phyloP scores from a whole-genome alignment of 176 grass and related monocot species.

The Phoenix dactylifera region DNA sequence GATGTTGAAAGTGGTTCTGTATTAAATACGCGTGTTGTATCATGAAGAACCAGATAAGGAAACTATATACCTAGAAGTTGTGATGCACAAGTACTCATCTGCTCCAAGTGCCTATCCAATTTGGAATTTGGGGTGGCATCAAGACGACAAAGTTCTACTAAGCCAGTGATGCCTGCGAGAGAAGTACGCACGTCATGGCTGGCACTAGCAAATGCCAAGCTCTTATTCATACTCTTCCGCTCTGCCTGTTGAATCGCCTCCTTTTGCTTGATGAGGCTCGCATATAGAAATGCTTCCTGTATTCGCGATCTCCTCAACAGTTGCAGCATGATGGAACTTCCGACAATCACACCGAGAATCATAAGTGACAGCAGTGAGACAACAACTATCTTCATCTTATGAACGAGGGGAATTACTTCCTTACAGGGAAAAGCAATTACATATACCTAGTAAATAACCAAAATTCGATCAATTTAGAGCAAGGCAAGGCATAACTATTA shows the following conservation, averaged over 20 bases:
- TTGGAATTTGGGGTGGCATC: constrained; percentile 19
- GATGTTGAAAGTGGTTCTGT: too few relatives aligned
- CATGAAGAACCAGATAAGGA: too few relatives aligned
- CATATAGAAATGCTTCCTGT: constrained; percentile 27
- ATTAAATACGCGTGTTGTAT: too few relatives aligned
- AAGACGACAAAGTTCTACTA: constrained; percentile 29
- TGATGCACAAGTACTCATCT: constrained; percentile 34
- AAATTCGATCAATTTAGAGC: not conserved
- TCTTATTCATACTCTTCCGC: constrained; percentile 90
- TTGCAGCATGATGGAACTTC: not conserved
- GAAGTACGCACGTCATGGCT: constrained; percentile 67
- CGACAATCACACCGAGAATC: not conserved
- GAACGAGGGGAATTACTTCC: not conserved
- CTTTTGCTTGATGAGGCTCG: constrained; percentile 42
- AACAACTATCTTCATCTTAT: not conserved
- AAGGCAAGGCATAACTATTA: not conserved
- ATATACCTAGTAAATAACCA: not conserved
- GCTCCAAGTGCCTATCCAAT: constrained; percentile 32
- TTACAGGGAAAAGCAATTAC: not conserved
- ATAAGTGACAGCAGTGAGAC: not conserved
- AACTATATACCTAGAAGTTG: constrained; percentile 55
- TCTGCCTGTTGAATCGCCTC: constrained; percentile 69
- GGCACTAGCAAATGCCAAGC: constrained; percentile 51
- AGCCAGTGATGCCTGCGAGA: constrained; percentile 30
- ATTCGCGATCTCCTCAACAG: constrained; percentile 1